phyloP scores from a whole-genome alignment of 2,329 filamentous ascomycete genomes.

The Golovinomyces cichoracearum region DNA sequence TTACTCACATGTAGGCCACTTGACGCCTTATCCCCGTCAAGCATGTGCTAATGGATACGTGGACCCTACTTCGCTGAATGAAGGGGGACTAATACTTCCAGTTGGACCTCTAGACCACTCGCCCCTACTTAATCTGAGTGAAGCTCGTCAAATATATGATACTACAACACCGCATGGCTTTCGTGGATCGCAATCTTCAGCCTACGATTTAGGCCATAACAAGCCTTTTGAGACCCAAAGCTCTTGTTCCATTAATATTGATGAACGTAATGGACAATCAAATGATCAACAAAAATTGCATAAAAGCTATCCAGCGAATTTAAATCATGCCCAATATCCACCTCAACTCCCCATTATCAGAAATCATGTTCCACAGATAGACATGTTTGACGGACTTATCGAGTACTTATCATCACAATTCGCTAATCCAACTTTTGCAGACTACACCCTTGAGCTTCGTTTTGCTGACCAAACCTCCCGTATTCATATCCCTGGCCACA shows the following conservation, averaged over 20 bases:
- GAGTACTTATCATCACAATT: slow-evolving; percentile 19
- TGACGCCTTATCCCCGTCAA: slow-evolving; percentile 9
- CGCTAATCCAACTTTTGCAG: slow-evolving; percentile 18
- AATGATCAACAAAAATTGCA: slow-evolving; percentile 11
- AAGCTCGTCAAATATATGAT: slow-evolving; percentile 17
- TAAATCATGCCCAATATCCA: slow-evolving; percentile 1
- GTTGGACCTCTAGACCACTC: slow-evolving; percentile 16
- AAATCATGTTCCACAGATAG: slow-evolving; percentile 7
- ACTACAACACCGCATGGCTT: slow-evolving; percentile 34
- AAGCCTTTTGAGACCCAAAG: slow-evolving; percentile 17
- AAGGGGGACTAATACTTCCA: slow-evolving; percentile 11
- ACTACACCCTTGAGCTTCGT: slow-evolving; percentile 23
- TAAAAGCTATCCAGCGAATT: slow-evolving; percentile 7
- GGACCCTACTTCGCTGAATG: slow-evolving; percentile 6
- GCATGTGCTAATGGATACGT: slow-evolving; percentile 8
- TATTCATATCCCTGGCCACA: slow-evolving; percentile 27
- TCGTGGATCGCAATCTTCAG: slow-evolving; percentile 33
- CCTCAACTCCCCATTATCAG: slow-evolving; percentile 5
- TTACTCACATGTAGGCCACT: slow-evolving; percentile 10
- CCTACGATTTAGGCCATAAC: slow-evolving; percentile 20
- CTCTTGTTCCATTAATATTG: slow-evolving; percentile 19
- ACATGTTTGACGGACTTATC: slow-evolving; percentile 17
- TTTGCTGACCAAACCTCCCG: slow-evolving; percentile 18
- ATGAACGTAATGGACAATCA: slow-evolving; percentile 13
- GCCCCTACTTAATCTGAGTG: slow-evolving; percentile 12